Percentiles rank a stretch among this genome's conserved stretches.
These are phyloP conservation scores for Lachnellula cervina DNA, from an alignment of 2,329 filamentous ascomycete species.

Conservation along the genomic window DNA sequence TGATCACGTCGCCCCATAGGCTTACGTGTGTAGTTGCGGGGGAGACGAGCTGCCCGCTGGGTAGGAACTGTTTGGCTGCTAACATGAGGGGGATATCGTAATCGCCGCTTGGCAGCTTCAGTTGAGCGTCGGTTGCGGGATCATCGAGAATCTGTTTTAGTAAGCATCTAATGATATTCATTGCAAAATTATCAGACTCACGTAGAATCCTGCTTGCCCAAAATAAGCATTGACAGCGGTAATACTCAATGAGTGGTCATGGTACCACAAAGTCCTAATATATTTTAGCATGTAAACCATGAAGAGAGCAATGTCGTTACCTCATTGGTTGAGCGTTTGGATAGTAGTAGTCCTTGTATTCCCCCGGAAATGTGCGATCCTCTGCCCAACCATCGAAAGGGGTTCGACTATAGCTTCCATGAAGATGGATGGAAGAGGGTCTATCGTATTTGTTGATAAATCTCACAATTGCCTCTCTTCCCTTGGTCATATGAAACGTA, in stretches of 20 bases:
- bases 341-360: constrained; percentile 61
- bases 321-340: constrained; percentile 45
- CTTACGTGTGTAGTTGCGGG: constrained; percentile 41
- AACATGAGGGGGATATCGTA: constrained; percentile 51
- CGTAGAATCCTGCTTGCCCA: constrained; percentile 45
- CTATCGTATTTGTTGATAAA: constrained; percentile 45
- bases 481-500: constrained; percentile 44
- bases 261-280: constrained; percentile 54
- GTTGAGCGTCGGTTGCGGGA: constrained; percentile 37
- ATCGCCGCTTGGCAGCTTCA: constrained; percentile 45
- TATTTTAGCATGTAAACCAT: too few species aligned
- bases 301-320: too few species aligned
- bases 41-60: constrained; percentile 45
- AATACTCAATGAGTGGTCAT: constrained; percentile 35
- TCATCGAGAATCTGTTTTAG: constrained; percentile 46
- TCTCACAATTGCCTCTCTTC: constrained; percentile 48
- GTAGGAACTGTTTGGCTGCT: constrained; percentile 46
- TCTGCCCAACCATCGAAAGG: constrained; percentile 51
- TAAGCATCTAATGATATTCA: constrained; percentile 23
- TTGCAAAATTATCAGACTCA: background rate
- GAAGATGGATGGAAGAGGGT: constrained; percentile 47
- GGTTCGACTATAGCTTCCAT: constrained; percentile 46
- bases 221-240: constrained; percentile 52
- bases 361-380: constrained; percentile 44
- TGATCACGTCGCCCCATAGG: constrained; percentile 53